Percentiles rank a stretch among this genome's conserved stretches.
Conservation (phyloP, 2,329 filamentous ascomycete species). For the Aschersonia sp. region DNA sequence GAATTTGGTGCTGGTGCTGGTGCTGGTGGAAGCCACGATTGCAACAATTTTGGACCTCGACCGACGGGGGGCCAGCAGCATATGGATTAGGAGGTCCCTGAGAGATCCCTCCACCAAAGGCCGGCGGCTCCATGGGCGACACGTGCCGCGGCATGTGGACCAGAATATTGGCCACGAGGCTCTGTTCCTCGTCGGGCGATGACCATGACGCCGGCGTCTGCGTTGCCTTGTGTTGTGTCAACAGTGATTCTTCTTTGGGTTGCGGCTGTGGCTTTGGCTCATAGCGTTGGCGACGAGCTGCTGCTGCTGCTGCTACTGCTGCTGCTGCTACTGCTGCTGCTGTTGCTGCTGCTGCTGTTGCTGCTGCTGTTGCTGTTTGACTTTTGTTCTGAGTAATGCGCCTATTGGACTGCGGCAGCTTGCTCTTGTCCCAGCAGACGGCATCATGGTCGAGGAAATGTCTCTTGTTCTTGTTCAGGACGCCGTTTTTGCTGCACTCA, state of each 20-base stretch:
- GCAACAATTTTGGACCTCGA: no score
- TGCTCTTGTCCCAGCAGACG: conserved; percentile 7
- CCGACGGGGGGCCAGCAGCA: not conserved
- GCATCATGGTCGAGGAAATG: conserved; percentile 9
- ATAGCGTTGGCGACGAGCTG: not conserved
- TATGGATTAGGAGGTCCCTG: not conserved
- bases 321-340: not conserved
- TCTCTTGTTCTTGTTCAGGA: conserved; percentile 6
- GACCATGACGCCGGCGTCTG: conserved; percentile 1
- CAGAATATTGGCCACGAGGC: not conserved
- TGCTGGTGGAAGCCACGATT: no score
- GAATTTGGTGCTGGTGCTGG: no score
- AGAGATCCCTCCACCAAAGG: not conserved
- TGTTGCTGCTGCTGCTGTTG: not conserved
- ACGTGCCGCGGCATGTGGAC: not conserved
- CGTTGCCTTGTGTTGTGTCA: conserved; percentile 1
- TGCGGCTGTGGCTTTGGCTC: not conserved
- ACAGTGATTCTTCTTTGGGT: not conserved
- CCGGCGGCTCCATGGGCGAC: not conserved
- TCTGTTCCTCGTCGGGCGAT: not conserved
- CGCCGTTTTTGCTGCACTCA: conserved; percentile 6
- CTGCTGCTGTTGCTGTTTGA: no score
- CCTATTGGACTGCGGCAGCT: no score
- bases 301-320: not conserved
- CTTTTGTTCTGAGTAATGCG: no score